Evolutionary conservation across 1,284 basidiomycete species (phyloP), one percentile per base, ranked within the genome.

Genomic region (Rhodofomes roseus): DNA sequence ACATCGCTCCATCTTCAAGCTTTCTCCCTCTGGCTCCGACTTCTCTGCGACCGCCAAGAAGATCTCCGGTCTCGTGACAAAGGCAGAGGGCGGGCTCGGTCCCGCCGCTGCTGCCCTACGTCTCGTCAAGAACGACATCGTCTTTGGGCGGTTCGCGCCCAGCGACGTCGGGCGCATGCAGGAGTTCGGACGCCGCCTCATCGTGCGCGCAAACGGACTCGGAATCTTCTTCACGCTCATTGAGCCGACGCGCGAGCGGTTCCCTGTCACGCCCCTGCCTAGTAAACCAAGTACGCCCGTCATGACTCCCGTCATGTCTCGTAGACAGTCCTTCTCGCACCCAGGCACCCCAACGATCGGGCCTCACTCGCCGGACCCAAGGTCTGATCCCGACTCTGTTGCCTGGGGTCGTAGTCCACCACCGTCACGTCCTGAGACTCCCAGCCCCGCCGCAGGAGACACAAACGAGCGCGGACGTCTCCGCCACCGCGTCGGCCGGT

Each of bases 201-300:
- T 81, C 7, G 81, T 82, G 14, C 77, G 87, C 7, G 82, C 83
- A 6, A 80, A 87, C 62, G 91, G 90, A 8, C 80, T 91, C 80
- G 75, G 74, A 6, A 74, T 83, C 55, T 92, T 89, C 69, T 90
- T 86, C 63, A 71, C 73, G 1, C 68, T 90, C 25, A 81, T 89
- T 22, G 85, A 89, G 60, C 82, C 85, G 0, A 80, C 77, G 20
- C 73, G 83, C 40, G 83, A 86, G 64, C 77, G 71, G 57, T 87
- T 87, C 62, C 83, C 82, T 0, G 65, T 80, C 0, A 85, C 84
- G 0, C 83, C 84, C 6, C 73, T 69, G 1, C 74, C 76, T 0
- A 83, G 80, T 0, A 65, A 65, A 11, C 76, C 75, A 12, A 70
- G 57, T 16, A 81, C 81, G 9, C 80, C 81, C 18, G 46, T 53